A percentile compares a stretch with the other conserved stretches of the same genome.
phyloP scores from a whole-genome alignment of 2,329 filamentous ascomycete genomes.

The Simplicillium sp. region DNA sequence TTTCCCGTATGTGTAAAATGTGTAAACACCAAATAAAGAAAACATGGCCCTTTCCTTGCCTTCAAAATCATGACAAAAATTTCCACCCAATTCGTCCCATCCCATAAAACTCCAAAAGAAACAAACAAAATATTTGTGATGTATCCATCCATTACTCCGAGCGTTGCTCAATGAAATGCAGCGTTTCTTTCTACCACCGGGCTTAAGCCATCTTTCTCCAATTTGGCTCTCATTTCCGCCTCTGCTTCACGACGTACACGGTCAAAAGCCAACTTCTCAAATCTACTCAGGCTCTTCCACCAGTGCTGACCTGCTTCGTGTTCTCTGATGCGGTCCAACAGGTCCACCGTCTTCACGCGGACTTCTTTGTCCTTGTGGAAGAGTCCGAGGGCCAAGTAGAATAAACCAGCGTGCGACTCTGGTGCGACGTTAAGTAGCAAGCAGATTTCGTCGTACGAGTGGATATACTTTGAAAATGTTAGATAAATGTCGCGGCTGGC shows the following conservation, averaged over 20 bases:
- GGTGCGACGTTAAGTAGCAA: slow-evolving; percentile 75
- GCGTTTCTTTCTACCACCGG: slow-evolving; percentile 28
- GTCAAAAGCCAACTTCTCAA: slow-evolving; percentile 78
- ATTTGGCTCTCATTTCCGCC: slow-evolving; percentile 35
- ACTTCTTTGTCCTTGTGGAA: slow-evolving; percentile 85
- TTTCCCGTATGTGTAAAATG: not conserved
- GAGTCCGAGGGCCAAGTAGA: slow-evolving; percentile 81
- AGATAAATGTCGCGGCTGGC: slow-evolving; percentile 81
- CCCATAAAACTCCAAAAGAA: not conserved
- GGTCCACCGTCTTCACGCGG: slow-evolving; percentile 63
- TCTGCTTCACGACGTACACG: slow-evolving; percentile 63
- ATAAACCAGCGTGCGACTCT: slow-evolving; percentile 78
- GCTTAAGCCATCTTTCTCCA: slow-evolving; percentile 33
- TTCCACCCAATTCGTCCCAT: no score
- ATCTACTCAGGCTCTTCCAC: slow-evolving; percentile 78
- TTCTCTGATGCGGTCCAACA: slow-evolving; percentile 72
- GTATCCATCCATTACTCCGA: not conserved
- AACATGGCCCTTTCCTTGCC: no score
- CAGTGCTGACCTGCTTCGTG: slow-evolving; percentile 92
- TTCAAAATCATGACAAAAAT: no score
- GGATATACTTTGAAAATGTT: slow-evolving; percentile 64
- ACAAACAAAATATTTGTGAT: not conserved
- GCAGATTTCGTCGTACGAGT: slow-evolving; percentile 76
- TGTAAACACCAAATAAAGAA: no score
- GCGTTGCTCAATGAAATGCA: slow-evolving; percentile 1